Base-by-base conservation (phyloP, 345 rosid genomes). In the Camelina hispida region DNA sequence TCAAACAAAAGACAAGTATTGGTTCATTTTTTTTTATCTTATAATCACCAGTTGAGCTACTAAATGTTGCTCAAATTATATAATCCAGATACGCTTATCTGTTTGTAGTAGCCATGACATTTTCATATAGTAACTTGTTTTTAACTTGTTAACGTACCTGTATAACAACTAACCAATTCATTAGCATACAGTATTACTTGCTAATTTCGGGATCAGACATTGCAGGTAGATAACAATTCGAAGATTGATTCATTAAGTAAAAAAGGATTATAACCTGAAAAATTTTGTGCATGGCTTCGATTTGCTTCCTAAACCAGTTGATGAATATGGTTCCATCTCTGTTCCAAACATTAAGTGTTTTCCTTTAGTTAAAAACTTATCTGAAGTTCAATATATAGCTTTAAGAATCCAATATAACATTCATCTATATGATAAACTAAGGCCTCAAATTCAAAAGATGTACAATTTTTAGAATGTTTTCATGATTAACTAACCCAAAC, bases 281-380 rank as follows among this genome's bases (percentile, higher is more conserved):
- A 89, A 95, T 81, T 95, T 95, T 81, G 97, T 92, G 97, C 99
- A 92, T 85, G 98, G 99, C 99, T 95, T 95, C 89, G 89, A 92
- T 90, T 95, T 95, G 99, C 98, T 95, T 92, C 98, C 99, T 95
- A 92, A 89, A 92, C 90, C 97, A 83, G 89, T 83, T 84, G 91
- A 85, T 84, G 91, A 85, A 80, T 87, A 84, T 70, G 89, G 83
- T 81, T 95, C 96, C 91, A 71, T 72, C 86, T 92, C 99, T 92
- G 97, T 90, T 84, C 60, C 89, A 87, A 81, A 90, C 79, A 91
- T 91, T 91, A 84, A 85, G 71, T 68, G 50, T 66, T 74, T 68
- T 68, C 34, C 70, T 74, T 79, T 79, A 69, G 82, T 74, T 79
- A 30, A 62, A 20, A 64, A 64, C 30, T 63, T 79, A 63, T 40